Base-by-base conservation (phyloP, 352 stramenopile genomes). In the Plasmopara muralis region DNA sequence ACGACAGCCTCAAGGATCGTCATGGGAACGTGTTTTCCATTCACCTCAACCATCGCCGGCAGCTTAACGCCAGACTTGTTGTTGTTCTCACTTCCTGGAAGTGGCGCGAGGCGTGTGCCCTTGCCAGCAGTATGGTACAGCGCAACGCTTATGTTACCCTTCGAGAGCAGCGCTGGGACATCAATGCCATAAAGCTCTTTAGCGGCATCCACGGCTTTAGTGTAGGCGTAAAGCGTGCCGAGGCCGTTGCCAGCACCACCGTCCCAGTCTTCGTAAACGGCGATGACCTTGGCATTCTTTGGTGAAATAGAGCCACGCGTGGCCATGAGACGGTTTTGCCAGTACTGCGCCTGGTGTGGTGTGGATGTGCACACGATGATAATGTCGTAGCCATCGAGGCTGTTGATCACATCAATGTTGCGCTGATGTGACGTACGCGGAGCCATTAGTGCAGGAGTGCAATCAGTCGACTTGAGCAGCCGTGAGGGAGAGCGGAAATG, bases 31-130 rank as follows among this genome's bases (percentile, higher is more conserved):
- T 82, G 80, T 45, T 85, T 77, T 30, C 93, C 83, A 52, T 82
- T 77, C 39, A 95, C 78, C 62, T 89, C 77, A 62, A 97, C 74
- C 66, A 93, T 96, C 40, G 95, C 90, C 4, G 95, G 95, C 29
- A 99, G 79, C 89, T 98, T 98, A 41, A 99, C 96, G 50, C 95
- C 96, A 20, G 95, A 97, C 75, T 99, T 99, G 81, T 99, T 99
- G 75, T 99, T 99, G 77, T 98, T 98, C 65, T 99, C 96, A 46
- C 83, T 96, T 35, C 95, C 96, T 6, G 95, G 95, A 34, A 99
- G 73, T 39, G 95, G 96, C 38, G 96, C 95, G 18, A 99, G 82
- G 18, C 96, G 89, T 47, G 96, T 99, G 41, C 95, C 96, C 70
- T 98, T 98, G 61, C 96, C 96, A 8, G 96, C 96, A 18, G 96